Evolutionary conservation across 129 eudicot genomes (phyloP).

Genomic region (carrot (Daucus carota)): DH1_v3.0 NC_030385.2:32605001-32605500

Average conservation of each 20-base stretch:
- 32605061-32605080: conserved; percentile 7
- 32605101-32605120: neutral
- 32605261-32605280: neutral
- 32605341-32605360: neutral
- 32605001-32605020: conserved; percentile 14
- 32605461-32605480: no score
- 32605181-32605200: neutral
- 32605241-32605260: neutral
- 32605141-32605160: neutral
- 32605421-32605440: no score
- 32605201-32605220: neutral
- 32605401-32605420: no score
- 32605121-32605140: conserved; percentile 6
- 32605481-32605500: no score
- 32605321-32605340: neutral
- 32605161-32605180: neutral
- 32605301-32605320: neutral
- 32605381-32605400: neutral
- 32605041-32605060: neutral
- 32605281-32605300: neutral
- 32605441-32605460: no score
- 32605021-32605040: conserved; percentile 16
- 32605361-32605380: neutral
- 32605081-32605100: neutral
- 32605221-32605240: neutral